These are phyloP conservation scores for Xylariaceae sp. DNA, from an alignment of 2,329 filamentous ascomycete genomes.

Conservation along the genomic window DNA sequence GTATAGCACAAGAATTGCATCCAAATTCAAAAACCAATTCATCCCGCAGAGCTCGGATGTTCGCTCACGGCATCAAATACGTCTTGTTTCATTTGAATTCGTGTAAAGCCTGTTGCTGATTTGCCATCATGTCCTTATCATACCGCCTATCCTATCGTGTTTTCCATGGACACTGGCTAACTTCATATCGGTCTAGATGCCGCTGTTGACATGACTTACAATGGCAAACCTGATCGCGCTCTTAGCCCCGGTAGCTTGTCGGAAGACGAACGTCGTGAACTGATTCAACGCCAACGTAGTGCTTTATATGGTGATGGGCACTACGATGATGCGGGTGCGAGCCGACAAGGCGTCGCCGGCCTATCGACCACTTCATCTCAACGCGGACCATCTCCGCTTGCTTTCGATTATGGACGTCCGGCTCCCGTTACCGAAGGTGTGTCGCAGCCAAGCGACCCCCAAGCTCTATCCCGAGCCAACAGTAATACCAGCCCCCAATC, in stretches of 20 bases:
- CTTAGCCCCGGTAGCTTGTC: conserved; percentile 81
- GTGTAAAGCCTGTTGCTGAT: conserved; percentile 27
- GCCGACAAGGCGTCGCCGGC: conserved; percentile 63
- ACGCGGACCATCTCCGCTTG: conserved; percentile 74
- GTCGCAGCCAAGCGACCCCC: conserved; percentile 46
- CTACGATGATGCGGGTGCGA: conserved; percentile 63
- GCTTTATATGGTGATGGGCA: conserved; percentile 79
- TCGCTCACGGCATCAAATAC: conserved; percentile 26
- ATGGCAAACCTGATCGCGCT: conserved; percentile 77
- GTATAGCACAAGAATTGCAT: conserved; percentile 56
- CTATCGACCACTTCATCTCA: conserved; percentile 59
- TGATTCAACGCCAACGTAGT: conserved; percentile 93
- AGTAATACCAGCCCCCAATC: conserved; percentile 81
- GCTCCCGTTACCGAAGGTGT: conserved; percentile 36
- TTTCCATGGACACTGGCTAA: conserved; percentile 33
- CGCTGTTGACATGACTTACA: conserved; percentile 44
- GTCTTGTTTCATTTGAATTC: conserved; percentile 30
- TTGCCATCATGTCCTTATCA: conserved; percentile 24
- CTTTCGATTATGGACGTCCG: conserved; percentile 59
- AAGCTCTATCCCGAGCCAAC: conserved; percentile 65
- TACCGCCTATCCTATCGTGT: conserved; percentile 19
- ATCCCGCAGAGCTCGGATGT: conserved; percentile 29
- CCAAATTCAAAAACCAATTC: conserved; percentile 37
- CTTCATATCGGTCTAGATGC: conserved; percentile 45
- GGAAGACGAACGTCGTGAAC: conserved; percentile 91